Percentiles rank a stretch among this genome's conserved stretches.
Evolutionary conservation across 768 basidiomycete genomes (phyloP).

Genomic region (Amanita muscaria): DNA sequence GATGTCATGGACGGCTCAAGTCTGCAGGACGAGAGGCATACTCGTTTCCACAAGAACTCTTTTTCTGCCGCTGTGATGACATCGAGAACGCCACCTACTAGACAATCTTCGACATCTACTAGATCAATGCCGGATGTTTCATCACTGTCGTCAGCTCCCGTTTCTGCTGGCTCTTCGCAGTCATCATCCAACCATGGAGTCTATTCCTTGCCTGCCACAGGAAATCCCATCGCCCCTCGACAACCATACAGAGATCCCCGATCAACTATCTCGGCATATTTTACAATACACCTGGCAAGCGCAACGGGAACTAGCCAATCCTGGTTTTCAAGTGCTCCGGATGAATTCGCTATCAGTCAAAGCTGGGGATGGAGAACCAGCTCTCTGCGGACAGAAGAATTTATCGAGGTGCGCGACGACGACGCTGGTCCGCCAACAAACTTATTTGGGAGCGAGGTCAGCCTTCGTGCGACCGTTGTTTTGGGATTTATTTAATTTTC

Average conservation of each 20-base stretch:
- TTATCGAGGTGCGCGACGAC: slow-evolving; percentile 32
- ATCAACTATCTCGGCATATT: slow-evolving; percentile 65
- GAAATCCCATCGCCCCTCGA: slow-evolving; percentile 37
- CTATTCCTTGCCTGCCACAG: slow-evolving; percentile 33
- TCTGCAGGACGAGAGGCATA: neutral
- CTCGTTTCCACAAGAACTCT: slow-evolving; percentile 4
- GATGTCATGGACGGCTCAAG: neutral
- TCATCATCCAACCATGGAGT: slow-evolving; percentile 6
- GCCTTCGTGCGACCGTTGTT: slow-evolving; percentile 72
- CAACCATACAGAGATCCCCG: slow-evolving; percentile 77
- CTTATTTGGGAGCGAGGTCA: slow-evolving; percentile 37
- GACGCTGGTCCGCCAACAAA: slow-evolving; percentile 16
- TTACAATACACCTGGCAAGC: slow-evolving; percentile 74
- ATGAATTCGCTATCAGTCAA: slow-evolving; percentile 76
- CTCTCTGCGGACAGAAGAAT: slow-evolving; percentile 40
- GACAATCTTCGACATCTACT: slow-evolving; percentile 17
- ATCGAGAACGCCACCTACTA: slow-evolving; percentile 12
- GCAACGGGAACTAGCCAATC: slow-evolving; percentile 77
- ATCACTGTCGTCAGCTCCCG: slow-evolving; percentile 6
- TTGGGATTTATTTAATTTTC: slow-evolving; percentile 52
- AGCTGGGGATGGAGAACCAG: slow-evolving; percentile 91
- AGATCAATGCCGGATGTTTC: slow-evolving; percentile 2
- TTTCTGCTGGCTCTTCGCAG: slow-evolving; percentile 1
- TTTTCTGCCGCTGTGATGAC: slow-evolving; percentile 10
- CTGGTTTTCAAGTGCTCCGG: slow-evolving; percentile 78